These are phyloP conservation scores for Citrus glauca DNA, from an alignment of 345 rosid species.

Conservation along the genomic window DNA sequence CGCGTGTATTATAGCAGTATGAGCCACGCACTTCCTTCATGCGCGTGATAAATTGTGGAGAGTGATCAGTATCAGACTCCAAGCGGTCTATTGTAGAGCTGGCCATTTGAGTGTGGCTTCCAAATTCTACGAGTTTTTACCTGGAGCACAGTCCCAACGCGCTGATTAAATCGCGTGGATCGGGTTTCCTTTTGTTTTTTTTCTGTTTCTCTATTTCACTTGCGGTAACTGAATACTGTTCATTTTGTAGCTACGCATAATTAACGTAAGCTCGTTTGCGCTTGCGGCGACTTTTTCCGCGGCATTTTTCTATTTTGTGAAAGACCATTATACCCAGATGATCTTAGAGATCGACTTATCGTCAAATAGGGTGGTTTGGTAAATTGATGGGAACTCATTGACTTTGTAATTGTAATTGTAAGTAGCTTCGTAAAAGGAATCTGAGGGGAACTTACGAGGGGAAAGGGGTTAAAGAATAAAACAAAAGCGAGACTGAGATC, in stretches of 20 bases:
- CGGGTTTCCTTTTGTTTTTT: neutral
- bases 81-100: neutral
- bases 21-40: neutral
- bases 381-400: slow-evolving; percentile 5
- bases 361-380: slow-evolving; percentile 1
- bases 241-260: neutral
- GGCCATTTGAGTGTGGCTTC: too few relatives aligned
- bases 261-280: neutral
- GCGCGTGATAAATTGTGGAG: neutral
- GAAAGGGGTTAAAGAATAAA: slow-evolving; percentile 8
- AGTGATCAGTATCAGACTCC: neutral
- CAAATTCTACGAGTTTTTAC: neutral
- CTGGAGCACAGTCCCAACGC: neutral
- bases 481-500: slow-evolving; percentile 20
- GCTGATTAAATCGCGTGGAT: neutral
- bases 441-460: neutral
- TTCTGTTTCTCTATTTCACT: neutral
- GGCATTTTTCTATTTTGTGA: neutral
- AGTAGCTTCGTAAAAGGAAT: slow-evolving; percentile 18
- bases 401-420: neutral
- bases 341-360: too few relatives aligned
- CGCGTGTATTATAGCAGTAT: neutral
- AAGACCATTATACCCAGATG: neutral
- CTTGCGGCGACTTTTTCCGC: neutral
- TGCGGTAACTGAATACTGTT: neutral